A percentile compares a stretch with the other conserved stretches of the same genome.
Conservation (phyloP, 768 basidiomycete species). For the Trametes punicea region DNA sequence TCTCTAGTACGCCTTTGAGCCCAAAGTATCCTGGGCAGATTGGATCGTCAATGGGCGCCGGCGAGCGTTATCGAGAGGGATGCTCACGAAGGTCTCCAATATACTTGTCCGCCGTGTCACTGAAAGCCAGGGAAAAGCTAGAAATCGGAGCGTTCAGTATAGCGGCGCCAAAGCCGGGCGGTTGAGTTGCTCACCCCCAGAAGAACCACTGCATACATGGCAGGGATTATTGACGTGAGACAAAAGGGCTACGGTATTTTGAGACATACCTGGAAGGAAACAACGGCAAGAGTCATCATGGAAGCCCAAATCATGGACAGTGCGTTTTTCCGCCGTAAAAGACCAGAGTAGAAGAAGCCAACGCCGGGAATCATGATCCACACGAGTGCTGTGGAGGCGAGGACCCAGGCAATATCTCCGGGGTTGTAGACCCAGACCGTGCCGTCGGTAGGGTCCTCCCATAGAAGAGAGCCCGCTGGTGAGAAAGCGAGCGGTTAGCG, state of each 20-base stretch:
- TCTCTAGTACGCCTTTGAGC: conserved; percentile 70
- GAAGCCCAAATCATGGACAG: conserved; percentile 84
- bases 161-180: neutral
- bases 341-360: conserved; percentile 87
- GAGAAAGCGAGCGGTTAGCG: neutral
- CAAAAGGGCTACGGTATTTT: too few relatives aligned
- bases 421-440: conserved; percentile 44
- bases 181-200: conserved; percentile 58
- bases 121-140: conserved; percentile 82
- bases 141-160: neutral
- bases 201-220: conserved; percentile 78
- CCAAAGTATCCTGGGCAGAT: conserved; percentile 66
- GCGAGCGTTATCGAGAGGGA: neutral
- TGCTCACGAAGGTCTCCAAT: conserved; percentile 81
- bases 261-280: conserved; percentile 71
- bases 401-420: conserved; percentile 68
- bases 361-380: conserved; percentile 66
- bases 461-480: conserved; percentile 22
- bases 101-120: conserved; percentile 54
- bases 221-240: conserved; percentile 5
- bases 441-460: conserved; percentile 25
- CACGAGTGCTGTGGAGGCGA: conserved; percentile 75
- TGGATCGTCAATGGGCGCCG: neutral
- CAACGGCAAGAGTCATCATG: conserved; percentile 73
- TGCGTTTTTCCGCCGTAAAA: conserved; percentile 91